Evolutionary conservation across 2,329 filamentous ascomycete species (phyloP).

Genomic region (Pseudocercospora musae): DNA sequence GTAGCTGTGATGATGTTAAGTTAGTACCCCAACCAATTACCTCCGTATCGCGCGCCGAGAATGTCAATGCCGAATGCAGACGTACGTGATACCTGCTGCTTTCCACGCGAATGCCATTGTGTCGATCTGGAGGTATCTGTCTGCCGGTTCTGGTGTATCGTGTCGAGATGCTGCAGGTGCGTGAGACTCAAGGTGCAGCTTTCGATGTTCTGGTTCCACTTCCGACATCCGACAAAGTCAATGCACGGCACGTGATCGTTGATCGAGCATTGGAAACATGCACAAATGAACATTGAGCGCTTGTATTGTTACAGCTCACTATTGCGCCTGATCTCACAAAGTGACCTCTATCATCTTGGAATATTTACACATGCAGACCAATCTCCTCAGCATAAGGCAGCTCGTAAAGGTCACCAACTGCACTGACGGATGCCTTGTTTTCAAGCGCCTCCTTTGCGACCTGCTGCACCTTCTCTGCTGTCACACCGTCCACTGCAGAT

Average conservation of each 20-base stretch:
- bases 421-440: conserved; percentile 81
- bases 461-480: conserved; percentile 82
- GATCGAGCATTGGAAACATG: not conserved
- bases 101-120: conserved; percentile 99
- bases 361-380: conserved; percentile 84
- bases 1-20: conserved; percentile 64
- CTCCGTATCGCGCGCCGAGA: not conserved
- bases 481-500: conserved; percentile 76
- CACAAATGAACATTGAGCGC: conserved; percentile 11
- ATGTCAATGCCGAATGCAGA: conserved; percentile 23
- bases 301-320: conserved; percentile 35
- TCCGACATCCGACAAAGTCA: not conserved
- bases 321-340: conserved; percentile 29
- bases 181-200: conserved; percentile 1
- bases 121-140: conserved; percentile 37
- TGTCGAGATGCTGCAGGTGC: conserved; percentile 11
- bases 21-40: conserved; percentile 12
- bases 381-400: conserved; percentile 93
- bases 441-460: conserved; percentile 83
- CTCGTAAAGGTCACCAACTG: conserved; percentile 86
- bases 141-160: not conserved
- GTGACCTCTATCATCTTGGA: conserved; percentile 25
- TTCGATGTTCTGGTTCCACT: not conserved
- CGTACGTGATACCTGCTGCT: conserved; percentile 93
- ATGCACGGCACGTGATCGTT: not conserved